Evolutionary conservation across 1,139 yeast genomes (phyloP).

Genomic region (Pneumocystis carinii): DNA sequence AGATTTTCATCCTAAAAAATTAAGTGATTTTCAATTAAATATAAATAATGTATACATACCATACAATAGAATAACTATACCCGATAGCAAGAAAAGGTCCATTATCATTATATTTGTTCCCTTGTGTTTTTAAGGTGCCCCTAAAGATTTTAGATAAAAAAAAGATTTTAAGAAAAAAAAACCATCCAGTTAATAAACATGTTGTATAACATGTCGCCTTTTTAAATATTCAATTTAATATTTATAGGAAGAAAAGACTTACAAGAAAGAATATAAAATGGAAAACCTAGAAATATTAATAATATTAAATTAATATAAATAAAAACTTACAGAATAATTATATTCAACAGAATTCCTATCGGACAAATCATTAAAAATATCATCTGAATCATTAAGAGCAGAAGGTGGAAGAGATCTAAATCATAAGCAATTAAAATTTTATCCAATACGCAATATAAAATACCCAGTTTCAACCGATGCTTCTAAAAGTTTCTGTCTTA

Average conservation of each 20-base stretch:
- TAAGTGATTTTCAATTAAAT: not conserved
- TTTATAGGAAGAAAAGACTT: slow-evolving; percentile 73
- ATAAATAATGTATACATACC: slow-evolving; percentile 27
- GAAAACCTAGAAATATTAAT: not conserved
- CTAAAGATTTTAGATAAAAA: not conserved
- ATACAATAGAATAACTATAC: slow-evolving; percentile 82
- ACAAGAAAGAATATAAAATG: slow-evolving; percentile 19
- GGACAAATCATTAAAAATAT: slow-evolving; percentile 22
- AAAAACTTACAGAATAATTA: slow-evolving; percentile 1
- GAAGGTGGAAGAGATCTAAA: slow-evolving; percentile 62
- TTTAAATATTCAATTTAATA: slow-evolving; percentile 80
- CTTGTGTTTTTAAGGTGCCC: slow-evolving; percentile 25
- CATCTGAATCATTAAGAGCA: slow-evolving; percentile 47
- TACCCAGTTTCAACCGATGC: slow-evolving; percentile 87
- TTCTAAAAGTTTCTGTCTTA: slow-evolving; percentile 75
- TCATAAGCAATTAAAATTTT: not conserved
- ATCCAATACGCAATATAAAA: not conserved
- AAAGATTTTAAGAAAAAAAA: not conserved
- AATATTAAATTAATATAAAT: not conserved
- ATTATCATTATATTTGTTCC: slow-evolving; percentile 67
- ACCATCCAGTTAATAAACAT: slow-evolving; percentile 53
- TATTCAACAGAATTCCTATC: slow-evolving; percentile 15
- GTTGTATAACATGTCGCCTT: slow-evolving; percentile 97
- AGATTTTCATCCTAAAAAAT: slow-evolving; percentile 43
- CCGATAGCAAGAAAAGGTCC: slow-evolving; percentile 96